These are phyloP conservation scores for Cucumis melo DNA, from an alignment of 306 rosid species.

Conservation along the genomic window DNA sequence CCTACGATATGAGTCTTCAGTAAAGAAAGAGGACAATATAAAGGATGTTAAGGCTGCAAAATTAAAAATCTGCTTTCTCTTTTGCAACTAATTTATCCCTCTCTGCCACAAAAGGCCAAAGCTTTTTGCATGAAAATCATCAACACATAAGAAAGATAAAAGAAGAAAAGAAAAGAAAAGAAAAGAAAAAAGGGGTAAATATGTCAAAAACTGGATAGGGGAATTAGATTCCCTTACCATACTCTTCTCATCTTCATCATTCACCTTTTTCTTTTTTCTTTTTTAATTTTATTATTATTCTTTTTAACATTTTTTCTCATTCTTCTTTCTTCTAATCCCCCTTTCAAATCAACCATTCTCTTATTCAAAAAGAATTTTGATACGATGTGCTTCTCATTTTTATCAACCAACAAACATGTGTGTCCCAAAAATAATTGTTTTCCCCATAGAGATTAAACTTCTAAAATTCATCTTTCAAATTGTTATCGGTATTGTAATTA, in stretches of 20 bases:
- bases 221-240: conserved; percentile 26
- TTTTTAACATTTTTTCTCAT: background rate
- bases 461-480: too few relatives aligned
- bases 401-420: background rate
- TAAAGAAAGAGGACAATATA: background rate
- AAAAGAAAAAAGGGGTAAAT: background rate
- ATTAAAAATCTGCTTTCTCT: background rate
- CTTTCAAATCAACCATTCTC: background rate
- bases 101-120: background rate
- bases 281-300: background rate
- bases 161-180: too few relatives aligned
- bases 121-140: conserved; percentile 11
- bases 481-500: too few relatives aligned
- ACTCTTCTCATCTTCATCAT: background rate
- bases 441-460: too few relatives aligned
- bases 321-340: background rate
- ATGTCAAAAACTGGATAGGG: background rate
- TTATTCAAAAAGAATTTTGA: background rate
- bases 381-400: background rate
- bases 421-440: too few relatives aligned
- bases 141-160: background rate
- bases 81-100: conserved; percentile 3
- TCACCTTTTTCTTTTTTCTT: background rate
- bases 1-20: background rate
- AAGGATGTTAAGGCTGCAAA: conserved; percentile 2